phyloP scores from a whole-genome alignment of 164 flowering plant species.

The Magnolia kwangsiensis region DNA sequence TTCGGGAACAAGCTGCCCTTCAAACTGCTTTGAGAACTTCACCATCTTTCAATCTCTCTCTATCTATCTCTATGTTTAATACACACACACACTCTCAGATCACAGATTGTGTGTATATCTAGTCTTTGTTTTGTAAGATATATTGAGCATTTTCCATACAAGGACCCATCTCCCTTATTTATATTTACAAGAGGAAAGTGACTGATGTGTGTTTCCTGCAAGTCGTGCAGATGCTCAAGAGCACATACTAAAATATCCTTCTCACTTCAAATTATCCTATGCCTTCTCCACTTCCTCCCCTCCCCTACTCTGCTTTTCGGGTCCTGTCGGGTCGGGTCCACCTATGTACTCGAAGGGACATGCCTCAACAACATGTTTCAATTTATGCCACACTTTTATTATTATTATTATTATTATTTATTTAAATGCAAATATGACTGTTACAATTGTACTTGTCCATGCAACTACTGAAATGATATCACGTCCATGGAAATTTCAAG shows the following conservation, averaged over 20 bases:
- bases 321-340: neutral
- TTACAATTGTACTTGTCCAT: no score
- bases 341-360: neutral
- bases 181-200: conserved; percentile 30
- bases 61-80: neutral
- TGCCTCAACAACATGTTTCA: no score
- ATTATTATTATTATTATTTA: no score
- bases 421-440: no score
- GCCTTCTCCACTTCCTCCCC: conserved; percentile 19
- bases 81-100: neutral
- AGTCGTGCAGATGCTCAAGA: conserved; percentile 37
- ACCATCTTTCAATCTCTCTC: conserved; percentile 43
- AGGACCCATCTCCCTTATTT: conserved; percentile 33
- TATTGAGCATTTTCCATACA: conserved; percentile 16
- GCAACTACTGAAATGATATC: no score
- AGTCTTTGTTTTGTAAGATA: conserved; percentile 11
- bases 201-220: conserved; percentile 24
- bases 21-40: conserved; percentile 95
- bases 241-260: conserved; percentile 70
- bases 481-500: no score
- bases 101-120: conserved; percentile 2
- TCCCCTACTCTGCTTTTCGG: conserved; percentile 29
- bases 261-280: conserved; percentile 22
- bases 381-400: no score
- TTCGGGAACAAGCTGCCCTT: conserved; percentile 91